phyloP scores from a whole-genome alignment of 768 basidiomycete species.

The Auricularia heimuer region DNA sequence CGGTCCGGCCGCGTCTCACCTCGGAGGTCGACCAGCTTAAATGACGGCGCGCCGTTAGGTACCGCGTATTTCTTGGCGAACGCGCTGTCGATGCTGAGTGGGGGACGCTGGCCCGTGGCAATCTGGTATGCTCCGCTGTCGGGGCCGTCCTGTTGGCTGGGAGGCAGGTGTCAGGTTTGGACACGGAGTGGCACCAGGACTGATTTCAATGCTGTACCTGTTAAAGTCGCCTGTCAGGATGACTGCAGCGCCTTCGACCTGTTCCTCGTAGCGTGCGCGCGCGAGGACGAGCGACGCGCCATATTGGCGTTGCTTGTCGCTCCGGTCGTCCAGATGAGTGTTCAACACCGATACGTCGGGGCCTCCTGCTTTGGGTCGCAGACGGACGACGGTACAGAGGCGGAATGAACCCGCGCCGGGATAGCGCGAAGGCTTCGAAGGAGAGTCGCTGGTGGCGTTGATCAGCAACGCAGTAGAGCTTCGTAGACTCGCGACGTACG shows the following conservation, averaged over 20 bases:
- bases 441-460: slow-evolving; percentile 27
- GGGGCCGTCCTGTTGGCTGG: slow-evolving; percentile 17
- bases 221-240: slow-evolving; percentile 49
- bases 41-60: slow-evolving; percentile 21
- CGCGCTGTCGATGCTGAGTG: slow-evolving; percentile 31
- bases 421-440: slow-evolving; percentile 38
- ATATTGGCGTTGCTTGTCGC: slow-evolving; percentile 40
- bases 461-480: not conserved
- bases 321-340: slow-evolving; percentile 46
- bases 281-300: slow-evolving; percentile 43
- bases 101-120: slow-evolving; percentile 32
- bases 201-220: slow-evolving; percentile 26
- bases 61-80: slow-evolving; percentile 35
- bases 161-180: not conserved
- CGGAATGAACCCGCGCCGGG: slow-evolving; percentile 42
- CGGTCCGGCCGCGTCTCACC: slow-evolving; percentile 28
- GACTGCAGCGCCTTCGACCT: slow-evolving; percentile 30
- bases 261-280: slow-evolving; percentile 40
- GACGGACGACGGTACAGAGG: slow-evolving; percentile 37
- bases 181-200: not conserved
- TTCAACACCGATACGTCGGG: slow-evolving; percentile 26
- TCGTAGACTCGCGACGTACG: slow-evolving; percentile 25
- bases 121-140: slow-evolving; percentile 44
- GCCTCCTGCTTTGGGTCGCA: slow-evolving; percentile 18
- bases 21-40: slow-evolving; percentile 38